Percentiles rank a stretch among this genome's conserved stretches.
Conservation (phyloP, 257 asterid genomes). For the Solanum bulbocastanum region DNA sequence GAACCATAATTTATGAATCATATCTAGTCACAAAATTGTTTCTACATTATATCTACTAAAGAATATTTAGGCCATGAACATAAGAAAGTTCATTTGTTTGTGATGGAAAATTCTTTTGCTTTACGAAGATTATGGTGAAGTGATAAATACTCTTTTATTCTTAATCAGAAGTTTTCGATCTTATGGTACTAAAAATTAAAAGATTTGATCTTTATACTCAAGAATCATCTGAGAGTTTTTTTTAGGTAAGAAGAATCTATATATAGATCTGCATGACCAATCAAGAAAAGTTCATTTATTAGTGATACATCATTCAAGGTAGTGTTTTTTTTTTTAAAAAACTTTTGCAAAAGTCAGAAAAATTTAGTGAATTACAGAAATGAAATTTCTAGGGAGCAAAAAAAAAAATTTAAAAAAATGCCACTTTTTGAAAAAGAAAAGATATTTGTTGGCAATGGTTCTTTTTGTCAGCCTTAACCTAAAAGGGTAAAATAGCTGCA, state of each 20-base stretch:
- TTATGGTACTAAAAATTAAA: neutral
- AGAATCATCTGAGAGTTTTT: neutral
- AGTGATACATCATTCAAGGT: neutral
- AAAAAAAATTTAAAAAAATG: neutral
- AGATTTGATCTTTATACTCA: neutral
- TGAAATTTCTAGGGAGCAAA: neutral
- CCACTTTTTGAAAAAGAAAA: neutral
- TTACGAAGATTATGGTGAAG: too few species aligned
- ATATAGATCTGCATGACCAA: neutral
- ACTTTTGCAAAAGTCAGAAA: neutral
- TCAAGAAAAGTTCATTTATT: neutral
- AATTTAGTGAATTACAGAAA: neutral
- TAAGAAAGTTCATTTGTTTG: neutral
- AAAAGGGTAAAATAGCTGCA: neutral
- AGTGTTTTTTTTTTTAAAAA: neutral
- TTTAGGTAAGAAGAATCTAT: neutral
- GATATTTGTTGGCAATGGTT: neutral
- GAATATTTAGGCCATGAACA: neutral
- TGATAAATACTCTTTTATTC: too few species aligned
- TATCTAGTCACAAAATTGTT: too few species aligned
- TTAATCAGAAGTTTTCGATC: rapidly evolving
- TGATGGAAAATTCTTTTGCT: too few species aligned
- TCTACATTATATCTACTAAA: neutral
- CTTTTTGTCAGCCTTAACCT: neutral
- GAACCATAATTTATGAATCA: neutral